Conservation (phyloP, 2,329 filamentous ascomycete genomes). For the Ascosphaera pollenicola region DNA sequence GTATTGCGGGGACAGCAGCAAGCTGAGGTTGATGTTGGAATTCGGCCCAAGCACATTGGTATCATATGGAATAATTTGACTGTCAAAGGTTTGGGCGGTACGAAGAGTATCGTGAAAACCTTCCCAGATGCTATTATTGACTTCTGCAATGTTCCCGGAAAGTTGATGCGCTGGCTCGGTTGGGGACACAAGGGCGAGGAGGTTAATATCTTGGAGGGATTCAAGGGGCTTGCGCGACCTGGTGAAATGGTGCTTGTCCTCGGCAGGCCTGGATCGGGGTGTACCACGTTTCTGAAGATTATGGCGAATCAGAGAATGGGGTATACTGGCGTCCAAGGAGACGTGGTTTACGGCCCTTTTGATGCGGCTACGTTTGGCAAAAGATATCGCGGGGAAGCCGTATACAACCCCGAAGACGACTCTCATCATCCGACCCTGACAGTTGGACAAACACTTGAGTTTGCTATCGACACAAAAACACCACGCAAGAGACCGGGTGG, state of each 20-base stretch:
- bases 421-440: slow-evolving; percentile 59
- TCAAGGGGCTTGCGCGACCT: slow-evolving; percentile 18
- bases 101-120: slow-evolving; percentile 48
- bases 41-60: slow-evolving; percentile 56
- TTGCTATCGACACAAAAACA: slow-evolving; percentile 47
- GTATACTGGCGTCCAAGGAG: slow-evolving; percentile 35
- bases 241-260: slow-evolving; percentile 15
- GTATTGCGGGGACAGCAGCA: slow-evolving; percentile 49
- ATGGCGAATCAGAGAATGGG: slow-evolving; percentile 45
- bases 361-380: slow-evolving; percentile 28
- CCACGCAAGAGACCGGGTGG: slow-evolving; percentile 52
- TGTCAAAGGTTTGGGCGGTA: slow-evolving; percentile 52
- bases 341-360: slow-evolving; percentile 33
- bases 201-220: slow-evolving; percentile 44
- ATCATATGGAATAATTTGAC: slow-evolving; percentile 60
- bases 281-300: slow-evolving; percentile 69
- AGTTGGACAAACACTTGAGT: slow-evolving; percentile 50
- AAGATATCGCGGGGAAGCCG: slow-evolving; percentile 26
- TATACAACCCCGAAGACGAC: slow-evolving; percentile 62
- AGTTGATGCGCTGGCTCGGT: slow-evolving; percentile 40
- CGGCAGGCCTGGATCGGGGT: slow-evolving; percentile 26
- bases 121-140: slow-evolving; percentile 57
- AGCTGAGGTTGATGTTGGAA: slow-evolving; percentile 54
- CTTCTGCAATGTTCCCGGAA: slow-evolving; percentile 54
- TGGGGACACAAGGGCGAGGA: slow-evolving; percentile 46